These are phyloP conservation scores for Lepidium sativum DNA, from an alignment of 345 rosid genomes.

Conservation along the genomic window DNA sequence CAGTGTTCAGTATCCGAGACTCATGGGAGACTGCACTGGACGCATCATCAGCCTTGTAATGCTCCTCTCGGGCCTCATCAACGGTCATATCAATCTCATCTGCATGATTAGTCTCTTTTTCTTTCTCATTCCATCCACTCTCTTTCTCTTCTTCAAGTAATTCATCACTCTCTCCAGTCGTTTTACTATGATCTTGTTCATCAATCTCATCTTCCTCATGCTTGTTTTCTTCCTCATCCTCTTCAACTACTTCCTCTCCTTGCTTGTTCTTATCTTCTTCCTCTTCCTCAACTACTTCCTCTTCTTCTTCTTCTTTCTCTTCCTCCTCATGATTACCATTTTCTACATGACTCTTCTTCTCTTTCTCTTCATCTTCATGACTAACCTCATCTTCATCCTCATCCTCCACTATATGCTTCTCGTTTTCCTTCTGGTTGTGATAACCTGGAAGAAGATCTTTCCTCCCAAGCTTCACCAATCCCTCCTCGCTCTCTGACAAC, in stretches of 20 bases:
- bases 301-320: conserved; percentile 29
- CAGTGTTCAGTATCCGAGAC: conserved; percentile 29
- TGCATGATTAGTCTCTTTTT: conserved; percentile 26
- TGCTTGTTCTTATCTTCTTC: conserved; percentile 37
- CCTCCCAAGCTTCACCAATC: conserved; percentile 53
- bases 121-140: conserved; percentile 19
- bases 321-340: conserved; percentile 25
- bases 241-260: conserved; percentile 39
- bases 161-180: conserved; percentile 42
- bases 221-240: conserved; percentile 35
- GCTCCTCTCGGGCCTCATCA: conserved; percentile 79
- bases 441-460: conserved; percentile 51
- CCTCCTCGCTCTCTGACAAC: conserved; percentile 23
- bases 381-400: conserved; percentile 32
- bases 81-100: conserved; percentile 29
- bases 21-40: conserved; percentile 95
- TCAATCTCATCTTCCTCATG: conserved; percentile 34
- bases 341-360: conserved; percentile 9
- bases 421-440: conserved; percentile 36
- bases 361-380: conserved; percentile 28
- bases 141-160: conserved; percentile 47
- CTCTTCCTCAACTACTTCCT: conserved; percentile 30
- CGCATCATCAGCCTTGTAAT: conserved; percentile 89
- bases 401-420: conserved; percentile 38
- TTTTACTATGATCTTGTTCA: conserved; percentile 42